phyloP scores from a whole-genome alignment of 805 yeast genomes.

The Zygosaccharomyces gambellarensis region DNA sequence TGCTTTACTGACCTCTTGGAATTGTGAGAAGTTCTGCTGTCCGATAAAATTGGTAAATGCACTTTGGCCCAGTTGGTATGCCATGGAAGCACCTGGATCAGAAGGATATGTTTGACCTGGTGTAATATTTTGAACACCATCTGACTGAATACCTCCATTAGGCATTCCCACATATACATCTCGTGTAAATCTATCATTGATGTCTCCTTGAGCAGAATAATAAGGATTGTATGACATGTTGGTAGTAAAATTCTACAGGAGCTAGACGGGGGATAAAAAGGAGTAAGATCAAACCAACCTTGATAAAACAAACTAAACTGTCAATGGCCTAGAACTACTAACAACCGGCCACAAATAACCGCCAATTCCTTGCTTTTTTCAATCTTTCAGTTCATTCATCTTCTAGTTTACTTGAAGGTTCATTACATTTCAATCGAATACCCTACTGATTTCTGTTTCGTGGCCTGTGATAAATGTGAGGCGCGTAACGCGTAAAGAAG shows the following conservation, averaged over 20 bases:
- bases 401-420: background rate
- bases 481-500: conserved; percentile 4
- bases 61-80: conserved; percentile 80
- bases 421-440: background rate
- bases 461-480: background rate
- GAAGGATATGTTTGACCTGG: conserved; percentile 36
- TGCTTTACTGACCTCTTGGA: conserved; percentile 45
- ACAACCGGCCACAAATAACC: background rate
- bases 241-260: background rate
- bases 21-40: conserved; percentile 54
- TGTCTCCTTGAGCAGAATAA: conserved; percentile 22
- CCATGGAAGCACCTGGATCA: conserved; percentile 79
- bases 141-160: conserved; percentile 29
- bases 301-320: background rate
- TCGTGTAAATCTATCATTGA: conserved; percentile 16
- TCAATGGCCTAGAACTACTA: background rate
- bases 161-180: conserved; percentile 6
- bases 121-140: conserved; percentile 21
- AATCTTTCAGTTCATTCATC: background rate
- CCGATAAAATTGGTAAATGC: conserved; percentile 50
- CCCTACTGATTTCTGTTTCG: background rate
- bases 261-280: background rate
- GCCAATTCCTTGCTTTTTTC: background rate
- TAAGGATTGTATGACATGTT: conserved; percentile 47
- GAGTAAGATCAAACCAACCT: background rate